These are phyloP conservation scores for Mallotus japonicus DNA, from an alignment of 441 rosid genomes.

Conservation along the genomic window DNA sequence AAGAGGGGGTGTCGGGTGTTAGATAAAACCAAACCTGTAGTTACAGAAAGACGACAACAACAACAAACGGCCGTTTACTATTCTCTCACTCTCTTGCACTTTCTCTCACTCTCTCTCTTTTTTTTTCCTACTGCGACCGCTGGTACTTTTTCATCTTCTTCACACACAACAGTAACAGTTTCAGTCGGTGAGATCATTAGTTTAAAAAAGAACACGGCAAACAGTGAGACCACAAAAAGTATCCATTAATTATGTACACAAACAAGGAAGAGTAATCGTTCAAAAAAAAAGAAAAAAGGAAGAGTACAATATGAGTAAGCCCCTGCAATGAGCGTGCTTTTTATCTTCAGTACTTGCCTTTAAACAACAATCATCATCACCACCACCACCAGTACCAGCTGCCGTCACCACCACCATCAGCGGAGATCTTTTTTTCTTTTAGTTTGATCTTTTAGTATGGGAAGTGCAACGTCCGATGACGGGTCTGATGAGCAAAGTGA, in stretches of 20 bases:
- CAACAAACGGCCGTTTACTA: slow-evolving; percentile 23
- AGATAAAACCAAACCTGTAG: slow-evolving; percentile 3
- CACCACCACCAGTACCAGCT: no score
- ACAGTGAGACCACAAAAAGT: neutral
- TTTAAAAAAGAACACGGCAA: neutral
- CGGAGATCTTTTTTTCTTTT: no score
- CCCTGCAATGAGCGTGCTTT: slow-evolving; percentile 1
- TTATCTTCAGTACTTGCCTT: neutral
- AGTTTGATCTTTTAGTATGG: slow-evolving; percentile 36
- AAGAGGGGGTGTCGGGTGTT: slow-evolving; percentile 32
- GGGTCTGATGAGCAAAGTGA: slow-evolving; percentile 59
- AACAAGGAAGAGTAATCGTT: slow-evolving; percentile 7
- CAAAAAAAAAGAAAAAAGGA: no score
- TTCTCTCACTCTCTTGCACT: neutral
- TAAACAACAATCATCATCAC: neutral
- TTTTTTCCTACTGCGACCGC: no score
- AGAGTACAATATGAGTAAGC: slow-evolving; percentile 12
- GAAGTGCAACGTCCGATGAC: slow-evolving; percentile 60
- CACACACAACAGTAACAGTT: no score
- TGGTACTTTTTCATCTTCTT: no score
- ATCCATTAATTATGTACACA: neutral
- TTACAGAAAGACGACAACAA: slow-evolving; percentile 23
- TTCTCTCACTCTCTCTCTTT: neutral
- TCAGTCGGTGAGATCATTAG: no score
- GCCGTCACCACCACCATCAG: no score